Evolutionary conservation across 163 green algal genomes (phyloP), one percentile per base, ranked within the genome.

Genomic region (Coccomyxa subellipsoidea): DNA sequence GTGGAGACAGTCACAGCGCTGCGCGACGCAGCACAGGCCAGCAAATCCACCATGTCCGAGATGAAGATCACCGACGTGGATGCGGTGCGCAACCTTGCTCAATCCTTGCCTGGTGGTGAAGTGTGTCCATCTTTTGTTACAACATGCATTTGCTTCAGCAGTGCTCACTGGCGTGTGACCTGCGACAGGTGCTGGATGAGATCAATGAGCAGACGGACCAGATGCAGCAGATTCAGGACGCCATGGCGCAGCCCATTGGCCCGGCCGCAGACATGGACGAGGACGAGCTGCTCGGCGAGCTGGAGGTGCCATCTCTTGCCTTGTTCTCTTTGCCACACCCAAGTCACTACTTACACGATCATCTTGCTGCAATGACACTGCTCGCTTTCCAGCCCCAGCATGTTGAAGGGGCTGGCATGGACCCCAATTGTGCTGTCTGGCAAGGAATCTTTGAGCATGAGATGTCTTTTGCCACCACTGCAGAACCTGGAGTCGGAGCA

Each of bases 151-250:
- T 73, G 66, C 29, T 73, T 18, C n/a, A n/a, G n/a, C n/a, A 36
- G 66, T 73, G 66, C 1, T 59, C 3, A 7, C 23, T 59, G 47
- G 47, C 23, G 5, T 59, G 47, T 59, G 21, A 18, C 4, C 15
- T 18, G 47, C 3, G 23, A 59, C 92, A 96, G 83, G 93, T 96
- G 34, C 89, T 99, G 84, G 96, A 99, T 78, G 94, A 98, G 66
- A 98, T 98, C 88, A 96, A 95, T 82, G 96, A 99, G 82, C 90
- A 93, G 32, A 94, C 88, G 4, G 94, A 98, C 78, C 91, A 96
- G 82, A 96, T 98, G 94, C 88, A 88, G 32, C 89, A 96, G 80
- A 95, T 99, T 76, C 92, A 98, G 80, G 93, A 99, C 47, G 94
- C 93, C 29, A 92, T 98, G 77, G 90, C 85, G 23, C 84, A 95